Percentiles rank a stretch among this genome's conserved stretches.
phyloP scores from a whole-genome alignment of 768 basidiomycete genomes.

The Pleurotus citrinopileatus region DNA sequence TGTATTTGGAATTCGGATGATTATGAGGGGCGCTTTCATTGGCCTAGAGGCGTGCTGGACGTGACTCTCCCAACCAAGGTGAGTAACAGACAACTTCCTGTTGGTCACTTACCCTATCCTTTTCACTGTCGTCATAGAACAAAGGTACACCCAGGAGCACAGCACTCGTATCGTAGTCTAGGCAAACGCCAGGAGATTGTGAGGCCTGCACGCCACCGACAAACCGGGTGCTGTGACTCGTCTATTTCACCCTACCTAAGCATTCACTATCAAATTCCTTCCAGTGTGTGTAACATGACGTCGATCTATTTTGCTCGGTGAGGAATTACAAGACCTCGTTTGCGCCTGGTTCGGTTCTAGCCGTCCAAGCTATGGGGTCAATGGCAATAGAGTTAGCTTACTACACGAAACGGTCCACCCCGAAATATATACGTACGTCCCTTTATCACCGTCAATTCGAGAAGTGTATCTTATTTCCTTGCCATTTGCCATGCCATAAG shows the following conservation, averaged over 20 bases:
- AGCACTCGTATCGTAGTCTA: too few species aligned
- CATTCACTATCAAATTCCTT: background rate
- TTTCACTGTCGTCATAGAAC: background rate
- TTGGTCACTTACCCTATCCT: background rate
- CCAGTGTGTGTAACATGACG: background rate
- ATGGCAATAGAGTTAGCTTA: background rate
- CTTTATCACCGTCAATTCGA: constrained; percentile 4
- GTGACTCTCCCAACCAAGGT: too few species aligned
- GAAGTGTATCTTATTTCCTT: background rate
- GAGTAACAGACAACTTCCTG: too few species aligned
- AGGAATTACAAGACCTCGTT: background rate
- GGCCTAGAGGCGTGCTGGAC: too few species aligned
- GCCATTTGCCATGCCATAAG: background rate
- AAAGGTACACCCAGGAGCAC: background rate
- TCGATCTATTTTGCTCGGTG: background rate
- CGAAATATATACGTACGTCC: background rate
- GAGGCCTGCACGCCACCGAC: background rate
- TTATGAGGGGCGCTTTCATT: too few species aligned
- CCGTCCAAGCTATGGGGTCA: background rate
- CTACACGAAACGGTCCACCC: background rate
- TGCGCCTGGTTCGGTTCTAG: background rate
- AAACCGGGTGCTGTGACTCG: background rate
- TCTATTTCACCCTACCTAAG: too few species aligned
- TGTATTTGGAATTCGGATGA: too few species aligned
- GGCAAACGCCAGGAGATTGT: background rate